Conservation (phyloP, 495 filamentous ascomycete genomes). For the Penicillium coprophilum region DNA sequence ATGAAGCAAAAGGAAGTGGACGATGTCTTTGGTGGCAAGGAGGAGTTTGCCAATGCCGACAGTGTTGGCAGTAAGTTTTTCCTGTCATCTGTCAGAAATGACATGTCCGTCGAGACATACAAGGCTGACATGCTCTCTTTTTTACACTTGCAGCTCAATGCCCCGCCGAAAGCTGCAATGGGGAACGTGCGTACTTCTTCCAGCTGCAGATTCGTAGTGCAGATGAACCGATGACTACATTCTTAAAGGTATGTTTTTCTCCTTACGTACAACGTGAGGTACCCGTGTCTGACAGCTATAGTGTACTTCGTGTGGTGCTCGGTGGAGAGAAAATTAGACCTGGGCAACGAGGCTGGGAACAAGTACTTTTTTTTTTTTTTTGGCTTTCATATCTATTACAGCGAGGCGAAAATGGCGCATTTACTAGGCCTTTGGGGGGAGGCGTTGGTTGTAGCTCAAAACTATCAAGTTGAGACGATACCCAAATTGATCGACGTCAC, state of each 20-base stretch:
- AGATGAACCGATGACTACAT: conserved; percentile 97
- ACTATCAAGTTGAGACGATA: conserved; percentile 16
- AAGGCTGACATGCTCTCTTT: background rate
- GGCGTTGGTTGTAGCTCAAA: background rate
- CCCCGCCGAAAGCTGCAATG: conserved; percentile 69
- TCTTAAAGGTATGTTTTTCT: conserved; percentile 70
- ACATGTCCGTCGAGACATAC: background rate
- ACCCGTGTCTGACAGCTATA: conserved; percentile 34
- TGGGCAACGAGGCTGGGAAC: background rate
- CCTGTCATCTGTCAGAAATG: conserved; percentile 8
- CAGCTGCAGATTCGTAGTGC: conserved; percentile 97
- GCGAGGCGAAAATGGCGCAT: conserved; percentile 19
- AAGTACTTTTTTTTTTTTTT: conserved; percentile 8
- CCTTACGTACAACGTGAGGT: conserved; percentile 24
- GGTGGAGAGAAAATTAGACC: conserved; percentile 49
- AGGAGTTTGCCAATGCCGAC: conserved; percentile 87
- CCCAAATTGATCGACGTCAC: conserved; percentile 30
- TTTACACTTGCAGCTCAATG: conserved; percentile 62
- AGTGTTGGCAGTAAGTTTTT: conserved; percentile 60
- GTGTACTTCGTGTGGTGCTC: conserved; percentile 45
- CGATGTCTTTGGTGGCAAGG: conserved; percentile 84
- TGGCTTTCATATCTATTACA: conserved; percentile 3
- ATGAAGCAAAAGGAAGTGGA: conserved; percentile 82
- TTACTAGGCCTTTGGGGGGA: background rate
- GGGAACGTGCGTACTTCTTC: conserved; percentile 83